These are phyloP conservation scores for Geosmithia putterillii DNA, from an alignment of 2,329 filamentous ascomycete genomes.

Conservation along the genomic window DNA sequence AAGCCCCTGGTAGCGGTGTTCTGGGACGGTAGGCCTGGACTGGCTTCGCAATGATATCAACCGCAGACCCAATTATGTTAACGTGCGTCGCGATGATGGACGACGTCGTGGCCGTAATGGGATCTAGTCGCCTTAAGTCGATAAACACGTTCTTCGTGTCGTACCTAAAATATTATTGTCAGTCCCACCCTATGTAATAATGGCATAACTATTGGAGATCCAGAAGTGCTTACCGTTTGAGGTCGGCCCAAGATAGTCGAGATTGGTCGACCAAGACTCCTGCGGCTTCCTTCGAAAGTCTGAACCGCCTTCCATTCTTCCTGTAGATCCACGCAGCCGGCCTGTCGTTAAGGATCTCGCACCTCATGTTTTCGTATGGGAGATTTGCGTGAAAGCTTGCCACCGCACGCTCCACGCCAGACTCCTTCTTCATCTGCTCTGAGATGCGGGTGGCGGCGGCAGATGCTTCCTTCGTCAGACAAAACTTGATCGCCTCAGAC, in stretches of 20 bases:
- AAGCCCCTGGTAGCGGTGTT: background rate
- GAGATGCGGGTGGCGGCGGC: conserved; percentile 1
- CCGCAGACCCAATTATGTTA: background rate
- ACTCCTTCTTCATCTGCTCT: conserved; percentile 1
- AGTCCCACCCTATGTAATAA: background rate
- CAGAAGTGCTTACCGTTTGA: conserved; percentile 15
- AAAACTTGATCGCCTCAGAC: conserved; percentile 20
- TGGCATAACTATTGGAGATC: background rate
- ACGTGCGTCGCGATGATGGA: background rate
- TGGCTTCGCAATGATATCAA: conserved; percentile 2
- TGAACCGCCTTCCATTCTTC: background rate
- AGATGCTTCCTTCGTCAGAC: conserved; percentile 15
- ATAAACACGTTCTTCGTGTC: conserved; percentile 12
- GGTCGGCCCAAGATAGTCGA: conserved; percentile 21
- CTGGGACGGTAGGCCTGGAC: background rate
- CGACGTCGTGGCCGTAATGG: conserved; percentile 11
- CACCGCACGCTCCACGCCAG: conserved; percentile 15
- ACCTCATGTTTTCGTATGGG: conserved; percentile 18
- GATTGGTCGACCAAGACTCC: background rate
- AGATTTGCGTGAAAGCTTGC: conserved; percentile 25
- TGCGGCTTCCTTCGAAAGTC: conserved; percentile 1
- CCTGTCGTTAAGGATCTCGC: conserved; percentile 25
- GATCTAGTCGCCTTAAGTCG: conserved; percentile 19
- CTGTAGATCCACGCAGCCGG: conserved; percentile 24
- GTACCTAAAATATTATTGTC: background rate